Percentiles rank a stretch among this genome's conserved stretches.
These are phyloP conservation scores for Pyrenochaeta sp. DNA, from an alignment of 2,329 filamentous ascomycete species.

Conservation along the genomic window DNA sequence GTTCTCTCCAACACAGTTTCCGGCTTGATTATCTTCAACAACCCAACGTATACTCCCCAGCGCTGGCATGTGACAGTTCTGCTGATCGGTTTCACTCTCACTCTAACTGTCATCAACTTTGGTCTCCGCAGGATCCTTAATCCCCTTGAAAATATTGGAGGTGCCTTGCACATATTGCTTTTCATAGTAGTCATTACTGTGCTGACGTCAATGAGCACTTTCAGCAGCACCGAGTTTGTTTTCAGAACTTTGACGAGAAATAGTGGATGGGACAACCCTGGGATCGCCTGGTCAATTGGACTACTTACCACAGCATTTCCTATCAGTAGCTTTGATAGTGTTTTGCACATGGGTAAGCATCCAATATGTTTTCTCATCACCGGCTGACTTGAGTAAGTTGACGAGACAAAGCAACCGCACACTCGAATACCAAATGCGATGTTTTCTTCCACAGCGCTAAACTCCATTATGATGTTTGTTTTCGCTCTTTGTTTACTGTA, in stretches of 20 bases:
- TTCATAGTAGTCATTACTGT: slow-evolving; percentile 57
- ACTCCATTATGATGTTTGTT: slow-evolving; percentile 50
- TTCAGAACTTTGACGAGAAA: slow-evolving; percentile 54
- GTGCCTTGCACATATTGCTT: slow-evolving; percentile 55
- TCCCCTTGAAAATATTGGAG: slow-evolving; percentile 52
- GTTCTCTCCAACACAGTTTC: slow-evolving; percentile 18
- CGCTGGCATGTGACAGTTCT: slow-evolving; percentile 58
- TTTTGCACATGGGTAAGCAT: slow-evolving; percentile 46
- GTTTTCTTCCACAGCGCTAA: slow-evolving; percentile 51
- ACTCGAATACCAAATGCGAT: slow-evolving; percentile 38
- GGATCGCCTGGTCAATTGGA: slow-evolving; percentile 50
- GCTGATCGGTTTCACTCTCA: slow-evolving; percentile 48
- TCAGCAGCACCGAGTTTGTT: slow-evolving; percentile 46
- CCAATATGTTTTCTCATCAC: neutral
- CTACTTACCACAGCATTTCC: slow-evolving; percentile 38
- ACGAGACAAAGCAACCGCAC: slow-evolving; percentile 25
- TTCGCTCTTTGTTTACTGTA: slow-evolving; percentile 53
- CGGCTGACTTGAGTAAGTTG: slow-evolving; percentile 10
- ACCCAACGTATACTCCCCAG: slow-evolving; percentile 42
- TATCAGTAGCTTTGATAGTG: slow-evolving; percentile 53
- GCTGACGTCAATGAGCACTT: slow-evolving; percentile 43
- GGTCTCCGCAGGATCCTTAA: slow-evolving; percentile 52
- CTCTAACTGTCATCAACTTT: slow-evolving; percentile 50
- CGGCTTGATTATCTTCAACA: slow-evolving; percentile 41
- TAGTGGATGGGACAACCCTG: slow-evolving; percentile 49